Evolutionary conservation across 768 basidiomycete genomes (phyloP).

Genomic region (Holtermannia corniformis): DNA sequence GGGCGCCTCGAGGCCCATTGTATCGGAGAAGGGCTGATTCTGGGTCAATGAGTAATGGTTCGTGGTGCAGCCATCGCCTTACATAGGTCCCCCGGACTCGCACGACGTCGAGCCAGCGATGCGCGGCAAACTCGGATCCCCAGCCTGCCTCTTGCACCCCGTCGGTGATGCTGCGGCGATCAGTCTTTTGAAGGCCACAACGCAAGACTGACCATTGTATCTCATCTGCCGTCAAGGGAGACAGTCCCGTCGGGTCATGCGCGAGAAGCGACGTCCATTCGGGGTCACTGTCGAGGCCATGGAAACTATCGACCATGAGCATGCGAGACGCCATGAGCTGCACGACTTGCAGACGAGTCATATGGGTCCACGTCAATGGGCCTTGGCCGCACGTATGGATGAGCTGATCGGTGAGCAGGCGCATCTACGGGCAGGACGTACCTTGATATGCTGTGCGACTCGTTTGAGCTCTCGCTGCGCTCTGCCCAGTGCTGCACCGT

Average conservation of each 20-base stretch:
- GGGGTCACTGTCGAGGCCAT: neutral
- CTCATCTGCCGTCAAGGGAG: neutral
- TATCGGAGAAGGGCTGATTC: no score
- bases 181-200: neutral
- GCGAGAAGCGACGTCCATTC: neutral
- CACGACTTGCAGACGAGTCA: constrained; percentile 1
- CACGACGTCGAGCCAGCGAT: constrained; percentile 3
- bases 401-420: neutral
- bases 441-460: constrained; percentile 3
- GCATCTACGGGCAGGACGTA: neutral
- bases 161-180: constrained; percentile 1
- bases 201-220: no score
- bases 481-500: neutral
- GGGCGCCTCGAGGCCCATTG: no score
- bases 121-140: constrained; percentile 1
- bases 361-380: neutral
- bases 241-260: neutral
- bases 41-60: no score
- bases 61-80: no score
- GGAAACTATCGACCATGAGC: neutral
- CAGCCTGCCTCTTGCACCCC: constrained; percentile 3
- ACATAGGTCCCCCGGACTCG: no score
- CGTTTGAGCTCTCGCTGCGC: constrained; percentile 1
- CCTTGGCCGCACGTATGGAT: neutral
- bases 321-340: no score